Base-by-base conservation (phyloP, 2,329 filamentous ascomycete genomes). In the Trichoderma lentiforme region DNA sequence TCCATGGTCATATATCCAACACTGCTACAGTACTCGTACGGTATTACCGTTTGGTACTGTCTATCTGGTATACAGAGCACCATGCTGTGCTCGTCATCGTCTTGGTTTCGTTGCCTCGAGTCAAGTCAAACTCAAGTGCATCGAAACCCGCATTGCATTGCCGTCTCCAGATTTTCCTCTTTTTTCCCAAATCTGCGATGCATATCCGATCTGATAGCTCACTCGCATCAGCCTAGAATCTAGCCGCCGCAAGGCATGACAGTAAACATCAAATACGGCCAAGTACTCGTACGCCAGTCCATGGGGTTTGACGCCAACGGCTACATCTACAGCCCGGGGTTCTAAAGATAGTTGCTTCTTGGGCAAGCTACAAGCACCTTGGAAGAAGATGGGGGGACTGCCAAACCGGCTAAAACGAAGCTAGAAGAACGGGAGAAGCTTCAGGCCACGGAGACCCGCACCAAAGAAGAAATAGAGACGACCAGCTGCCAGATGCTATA, bases 401-500 rank as follows among this genome's bases (percentile, higher is more conserved):
- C 66, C 66, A 70, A 57, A 53, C 30, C 36, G 60, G 43, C 66
- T 53, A 34, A 61, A 62, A 47, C 56, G 28, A 70, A 28, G 66
- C 66, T 70, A 58, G 56, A 70, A 70, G 36, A 32, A 61, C 66
- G 57, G 66, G 66, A 70, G 66, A 61, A 61, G 28, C 43, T 51
- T 62, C 66, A 67, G 57, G 30, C 57, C 30, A 61, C 53, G 66
- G 57, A 70, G 66, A 70, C 57, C 66, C 66, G 66, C 66, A 62
- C 39, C 15, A 58, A 62, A 62, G 66, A 61, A 70, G 39, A 61
- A 70, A 62, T 32, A 47, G 36, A 67, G 64, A 67, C 51, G 32
- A 58, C 51, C 51, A 34, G 39, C 61, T 70, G 66, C 39, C 51
- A 67, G 32, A 70, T 68, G 28, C 34, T 24, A 70, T 36, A 58